phyloP scores from a whole-genome alignment of 1,284 basidiomycete species.

The Ceratobasidium sp. region DNA sequence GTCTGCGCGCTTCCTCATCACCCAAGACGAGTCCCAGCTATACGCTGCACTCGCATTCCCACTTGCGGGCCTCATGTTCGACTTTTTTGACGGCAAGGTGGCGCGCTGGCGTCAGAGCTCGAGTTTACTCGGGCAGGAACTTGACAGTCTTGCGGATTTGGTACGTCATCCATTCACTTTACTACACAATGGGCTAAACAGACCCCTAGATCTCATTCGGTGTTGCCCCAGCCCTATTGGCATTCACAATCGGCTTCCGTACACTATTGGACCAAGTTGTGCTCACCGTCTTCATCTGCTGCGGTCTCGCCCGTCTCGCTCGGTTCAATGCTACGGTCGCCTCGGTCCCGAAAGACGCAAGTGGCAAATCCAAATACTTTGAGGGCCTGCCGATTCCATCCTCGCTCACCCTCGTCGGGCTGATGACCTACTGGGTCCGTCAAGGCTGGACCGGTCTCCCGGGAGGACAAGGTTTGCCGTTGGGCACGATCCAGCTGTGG shows the following conservation, averaged over 20 bases:
- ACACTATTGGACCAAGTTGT: constrained; percentile 88
- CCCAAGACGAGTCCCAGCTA: constrained; percentile 80
- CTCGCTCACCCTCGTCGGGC: constrained; percentile 79
- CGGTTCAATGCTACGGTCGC: constrained; percentile 99
- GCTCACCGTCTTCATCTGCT: constrained; percentile 92
- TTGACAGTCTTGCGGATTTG: constrained; percentile 96
- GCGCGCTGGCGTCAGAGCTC: constrained; percentile 95
- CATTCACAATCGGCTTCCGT: constrained; percentile 89
- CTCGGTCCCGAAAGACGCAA: constrained; percentile 84
- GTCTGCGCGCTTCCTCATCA: constrained; percentile 86
- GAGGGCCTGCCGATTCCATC: constrained; percentile 98
- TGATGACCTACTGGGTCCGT: constrained; percentile 84
- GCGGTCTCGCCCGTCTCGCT: constrained; percentile 93
- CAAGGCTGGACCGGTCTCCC: constrained; percentile 75
- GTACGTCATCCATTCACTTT: constrained; percentile 56
- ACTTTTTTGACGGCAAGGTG: constrained; percentile 97
- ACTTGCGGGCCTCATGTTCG: constrained; percentile 96
- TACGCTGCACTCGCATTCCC: constrained; percentile 90
- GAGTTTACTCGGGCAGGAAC: constrained; percentile 97
- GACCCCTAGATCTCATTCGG: constrained; percentile 87
- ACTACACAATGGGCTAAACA: neutral
- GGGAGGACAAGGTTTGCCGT: constrained; percentile 76
- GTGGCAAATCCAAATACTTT: constrained; percentile 93
- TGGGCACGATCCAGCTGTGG: constrained; percentile 75
- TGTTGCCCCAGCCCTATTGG: constrained; percentile 92